A percentile compares a stretch with the other conserved stretches of the same genome.
phyloP scores from a whole-genome alignment of 179 eudicot genomes.

The Beta lomatogona region DNA sequence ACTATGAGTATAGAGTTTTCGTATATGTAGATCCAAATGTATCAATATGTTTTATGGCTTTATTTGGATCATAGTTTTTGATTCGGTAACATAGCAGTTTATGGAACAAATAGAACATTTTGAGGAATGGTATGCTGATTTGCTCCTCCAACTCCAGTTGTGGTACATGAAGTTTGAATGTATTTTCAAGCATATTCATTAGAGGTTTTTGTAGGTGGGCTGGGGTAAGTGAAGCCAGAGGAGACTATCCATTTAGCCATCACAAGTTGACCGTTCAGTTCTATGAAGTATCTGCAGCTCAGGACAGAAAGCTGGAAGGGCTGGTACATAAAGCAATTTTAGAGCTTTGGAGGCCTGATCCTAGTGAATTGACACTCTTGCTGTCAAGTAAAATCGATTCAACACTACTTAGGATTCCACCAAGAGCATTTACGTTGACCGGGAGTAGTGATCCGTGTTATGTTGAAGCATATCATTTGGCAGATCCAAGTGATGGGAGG shows the following conservation, averaged over 20 bases:
- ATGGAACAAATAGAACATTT: not conserved
- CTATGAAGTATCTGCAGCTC: slow-evolving; percentile 94
- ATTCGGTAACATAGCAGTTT: not conserved
- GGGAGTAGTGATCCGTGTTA: slow-evolving; percentile 99
- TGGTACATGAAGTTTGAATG: not conserved
- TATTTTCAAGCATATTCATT: slow-evolving; percentile 16
- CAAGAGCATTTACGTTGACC: slow-evolving; percentile 75
- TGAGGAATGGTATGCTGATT: not conserved
- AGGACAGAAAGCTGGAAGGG: slow-evolving; percentile 94
- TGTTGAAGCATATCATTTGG: slow-evolving; percentile 94
- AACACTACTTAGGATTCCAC: slow-evolving; percentile 73
- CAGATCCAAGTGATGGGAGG: slow-evolving; percentile 96
- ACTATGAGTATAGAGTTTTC: not conserved
- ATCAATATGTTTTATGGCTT: not conserved
- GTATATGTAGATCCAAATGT: not conserved
- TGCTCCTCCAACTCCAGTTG: not conserved
- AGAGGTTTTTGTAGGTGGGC: slow-evolving; percentile 75
- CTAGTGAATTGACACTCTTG: slow-evolving; percentile 78
- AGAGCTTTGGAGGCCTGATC: slow-evolving; percentile 98
- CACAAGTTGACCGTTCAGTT: slow-evolving; percentile 96
- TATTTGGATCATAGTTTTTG: not conserved
- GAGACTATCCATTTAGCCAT: slow-evolving; percentile 99
- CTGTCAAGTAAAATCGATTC: slow-evolving; percentile 73
- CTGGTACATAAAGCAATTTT: slow-evolving; percentile 92
- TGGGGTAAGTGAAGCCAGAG: slow-evolving; percentile 85